phyloP scores from a whole-genome alignment of 352 stramenopile genomes.

The Pythium monospermum region DNA sequence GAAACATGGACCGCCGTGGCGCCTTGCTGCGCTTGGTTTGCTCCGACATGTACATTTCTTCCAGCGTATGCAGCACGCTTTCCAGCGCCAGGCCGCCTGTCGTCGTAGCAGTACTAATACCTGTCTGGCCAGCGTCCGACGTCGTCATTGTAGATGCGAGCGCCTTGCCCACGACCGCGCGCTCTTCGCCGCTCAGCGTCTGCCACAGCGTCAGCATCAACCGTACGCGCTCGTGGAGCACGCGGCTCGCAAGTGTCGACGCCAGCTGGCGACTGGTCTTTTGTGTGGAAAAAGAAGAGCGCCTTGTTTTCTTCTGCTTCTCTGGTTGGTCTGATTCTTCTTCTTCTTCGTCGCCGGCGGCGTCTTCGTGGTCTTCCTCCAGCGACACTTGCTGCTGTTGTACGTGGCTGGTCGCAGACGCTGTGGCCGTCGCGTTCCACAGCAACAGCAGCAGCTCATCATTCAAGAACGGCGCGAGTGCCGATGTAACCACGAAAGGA shows the following conservation, averaged over 20 bases:
- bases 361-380: not conserved
- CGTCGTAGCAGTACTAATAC: no score
- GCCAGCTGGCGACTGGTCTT: constrained; percentile 32
- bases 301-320: no score
- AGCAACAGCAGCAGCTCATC: constrained; percentile 55
- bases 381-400: not conserved
- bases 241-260: constrained; percentile 34
- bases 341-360: no score
- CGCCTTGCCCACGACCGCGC: constrained; percentile 28
- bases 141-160: constrained; percentile 16
- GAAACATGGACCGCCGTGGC: constrained; percentile 14
- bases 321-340: no score
- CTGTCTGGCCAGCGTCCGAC: no score
- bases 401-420: not conserved
- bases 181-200: constrained; percentile 48
- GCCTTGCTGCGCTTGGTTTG: constrained; percentile 38
- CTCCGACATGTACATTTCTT: constrained; percentile 60
- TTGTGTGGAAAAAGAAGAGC: no score
- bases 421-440: constrained; percentile 55
- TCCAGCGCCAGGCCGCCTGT: constrained; percentile 26
- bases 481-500: constrained; percentile 28
- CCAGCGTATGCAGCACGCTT: constrained; percentile 39
- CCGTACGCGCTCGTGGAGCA: constrained; percentile 59
- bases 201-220: constrained; percentile 48
- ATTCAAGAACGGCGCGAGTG: constrained; percentile 42